Base-by-base conservation (phyloP, 2,329 filamentous ascomycete species). In the Xylariaceae sp. region DNA sequence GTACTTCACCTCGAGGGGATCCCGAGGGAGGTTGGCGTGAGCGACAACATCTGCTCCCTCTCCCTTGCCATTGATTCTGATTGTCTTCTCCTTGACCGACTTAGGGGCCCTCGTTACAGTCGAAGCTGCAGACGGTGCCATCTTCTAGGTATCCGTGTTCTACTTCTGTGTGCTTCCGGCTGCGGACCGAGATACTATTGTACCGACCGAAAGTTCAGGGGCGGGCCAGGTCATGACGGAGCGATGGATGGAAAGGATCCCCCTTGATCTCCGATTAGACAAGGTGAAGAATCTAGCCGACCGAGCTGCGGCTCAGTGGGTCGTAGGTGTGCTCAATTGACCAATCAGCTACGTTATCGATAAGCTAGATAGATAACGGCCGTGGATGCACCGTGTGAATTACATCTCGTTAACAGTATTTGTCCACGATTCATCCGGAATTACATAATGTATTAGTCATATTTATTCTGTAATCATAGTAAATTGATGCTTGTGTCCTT, bases 1-100 rank as follows among this genome's bases (percentile, higher is more conserved):
- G 59, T 77, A 70, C 48, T 70, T 70, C n/a, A 66, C 59, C 62
- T 75, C 72, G 50, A 72, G 58, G 30, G 68, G 65, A 49, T 80
- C 71, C 49, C 71, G 67, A 53, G 74, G 48, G 3, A 57, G 48
- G 43, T 59, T 60, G 44, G 58, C 57, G 50, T 56, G 46, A 21
- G 43, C 45, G 21, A 32, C 12, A 30, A 41, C 56, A 30, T 55
- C 56, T 26, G 51, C 58, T 55, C 53, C 57, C 30, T 51, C 58
- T 55, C 53, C 57, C 47, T 64, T 59, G 16, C 51, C 61, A 46
- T 65, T 61, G 50, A 63, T 53, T 16, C 58, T 59, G 47, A 63
- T 64, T 2, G 60, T 64, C 55, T 48, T 68, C 47, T 62, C 53
- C 53, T 60, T 58, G 18, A 53, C 18, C 3, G 56, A 29, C 53